Percentiles rank a stretch among this genome's conserved stretches.
phyloP scores from a whole-genome alignment of 805 yeast genomes.

The Wickerhamiella galacta region DNA sequence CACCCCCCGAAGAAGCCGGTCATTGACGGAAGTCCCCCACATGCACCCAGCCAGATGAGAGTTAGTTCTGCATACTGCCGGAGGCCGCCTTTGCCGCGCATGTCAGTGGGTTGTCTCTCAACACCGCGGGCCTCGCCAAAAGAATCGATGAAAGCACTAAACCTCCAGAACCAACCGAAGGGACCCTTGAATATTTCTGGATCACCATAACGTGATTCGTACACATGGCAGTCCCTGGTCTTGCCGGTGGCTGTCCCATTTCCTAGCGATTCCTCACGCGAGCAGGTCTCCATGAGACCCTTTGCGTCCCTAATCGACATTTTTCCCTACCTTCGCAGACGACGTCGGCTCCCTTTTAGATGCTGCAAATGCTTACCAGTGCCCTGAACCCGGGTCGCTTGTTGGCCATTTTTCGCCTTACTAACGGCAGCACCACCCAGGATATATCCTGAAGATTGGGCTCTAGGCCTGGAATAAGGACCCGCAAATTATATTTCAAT shows the following conservation, averaged over 20 bases:
- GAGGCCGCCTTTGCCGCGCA: conserved; percentile 25
- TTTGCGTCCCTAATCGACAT: too few species aligned
- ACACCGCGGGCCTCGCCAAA: conserved; percentile 64
- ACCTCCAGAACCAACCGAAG: conserved; percentile 15
- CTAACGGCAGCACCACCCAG: too few species aligned
- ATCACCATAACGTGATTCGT: conserved; percentile 9
- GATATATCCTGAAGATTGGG: too few species aligned
- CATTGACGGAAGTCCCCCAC: conserved; percentile 83
- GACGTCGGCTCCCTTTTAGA: neutral
- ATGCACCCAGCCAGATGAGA: conserved; percentile 72
- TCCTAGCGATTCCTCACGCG: neutral
- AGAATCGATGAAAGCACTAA: conserved; percentile 27
- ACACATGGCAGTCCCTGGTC: neutral
- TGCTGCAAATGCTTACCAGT: neutral
- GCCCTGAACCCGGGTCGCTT: neutral
- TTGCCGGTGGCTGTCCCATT: neutral
- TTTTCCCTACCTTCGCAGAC: neutral
- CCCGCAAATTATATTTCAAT: too few species aligned
- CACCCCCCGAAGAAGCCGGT: conserved; percentile 70
- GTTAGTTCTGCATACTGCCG: conserved; percentile 26
- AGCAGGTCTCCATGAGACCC: neutral
- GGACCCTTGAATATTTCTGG: conserved; percentile 8
- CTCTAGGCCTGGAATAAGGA: too few species aligned
- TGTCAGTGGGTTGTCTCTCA: conserved; percentile 53
- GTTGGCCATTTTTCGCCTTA: neutral